A percentile compares a stretch with the other conserved stretches of the same genome.
These are phyloP conservation scores for sorghum (Sorghum bicolor) DNA, from an alignment of 176 grass and related monocot genomes.

Conservation along the genomic window Sorghum_bicolor_NCBIv3 NC_012875.2:59512001-59512500, in stretches of 20 bases:
- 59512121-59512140: neutral
- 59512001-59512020: constrained; percentile 83
- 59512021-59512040: constrained; percentile 88
- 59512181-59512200: constrained; percentile 60
- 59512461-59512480: neutral
- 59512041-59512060: constrained; percentile 50
- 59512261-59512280: constrained; percentile 50
- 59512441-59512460: neutral
- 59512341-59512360: constrained; percentile 61
- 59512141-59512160: constrained; percentile 93
- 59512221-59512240: constrained; percentile 75
- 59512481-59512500: constrained; percentile 48
- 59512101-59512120: neutral
- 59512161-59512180: constrained; percentile 82
- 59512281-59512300: neutral
- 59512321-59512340: neutral
- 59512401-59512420: constrained; percentile 28
- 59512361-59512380: constrained; percentile 89
- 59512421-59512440: neutral
- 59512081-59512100: neutral
- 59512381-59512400: constrained; percentile 86
- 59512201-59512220: constrained; percentile 87
- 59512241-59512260: constrained; percentile 73
- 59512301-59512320: neutral
- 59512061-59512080: neutral